phyloP scores from a whole-genome alignment of 768 basidiomycete genomes.

The Trametes coccinea region DNA sequence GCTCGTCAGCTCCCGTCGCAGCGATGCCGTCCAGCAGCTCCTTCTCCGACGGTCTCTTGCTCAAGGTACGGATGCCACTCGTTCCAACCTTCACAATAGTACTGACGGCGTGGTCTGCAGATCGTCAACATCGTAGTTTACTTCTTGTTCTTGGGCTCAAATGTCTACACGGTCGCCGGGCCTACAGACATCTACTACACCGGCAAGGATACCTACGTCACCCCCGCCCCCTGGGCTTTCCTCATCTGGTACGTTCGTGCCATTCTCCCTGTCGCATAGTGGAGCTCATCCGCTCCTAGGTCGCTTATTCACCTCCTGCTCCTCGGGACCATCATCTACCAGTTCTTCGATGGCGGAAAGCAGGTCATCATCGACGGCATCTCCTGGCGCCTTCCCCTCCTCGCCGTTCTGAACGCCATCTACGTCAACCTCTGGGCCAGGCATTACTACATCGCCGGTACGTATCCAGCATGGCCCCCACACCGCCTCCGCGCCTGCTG shows the following conservation, averaged over 20 bases:
- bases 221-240: constrained; percentile 93
- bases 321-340: constrained; percentile 88
- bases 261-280: background rate
- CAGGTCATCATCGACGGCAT: constrained; percentile 81
- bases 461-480: constrained; percentile 11
- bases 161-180: constrained; percentile 81
- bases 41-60: constrained; percentile 79
- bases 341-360: constrained; percentile 80
- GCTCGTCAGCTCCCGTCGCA: background rate
- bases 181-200: constrained; percentile 70
- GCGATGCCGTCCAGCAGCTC: constrained; percentile 38
- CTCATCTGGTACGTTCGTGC: constrained; percentile 68
- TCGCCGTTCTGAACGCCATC: constrained; percentile 84
- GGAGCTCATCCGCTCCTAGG: constrained; percentile 42
- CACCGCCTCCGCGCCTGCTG: constrained; percentile 11
- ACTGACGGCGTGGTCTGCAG: constrained; percentile 34
- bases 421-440: constrained; percentile 87
- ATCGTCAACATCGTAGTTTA: constrained; percentile 83
- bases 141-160: constrained; percentile 85
- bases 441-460: constrained; percentile 68
- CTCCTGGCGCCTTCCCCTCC: constrained; percentile 88
- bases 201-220: constrained; percentile 88
- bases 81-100: background rate
- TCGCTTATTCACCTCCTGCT: constrained; percentile 88
- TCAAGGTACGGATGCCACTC: constrained; percentile 57